A percentile compares a stretch with the other conserved stretches of the same genome.
These are phyloP conservation scores for Metarhizium humberi DNA, from an alignment of 2,329 filamentous ascomycete genomes.

Conservation along the genomic window DNA sequence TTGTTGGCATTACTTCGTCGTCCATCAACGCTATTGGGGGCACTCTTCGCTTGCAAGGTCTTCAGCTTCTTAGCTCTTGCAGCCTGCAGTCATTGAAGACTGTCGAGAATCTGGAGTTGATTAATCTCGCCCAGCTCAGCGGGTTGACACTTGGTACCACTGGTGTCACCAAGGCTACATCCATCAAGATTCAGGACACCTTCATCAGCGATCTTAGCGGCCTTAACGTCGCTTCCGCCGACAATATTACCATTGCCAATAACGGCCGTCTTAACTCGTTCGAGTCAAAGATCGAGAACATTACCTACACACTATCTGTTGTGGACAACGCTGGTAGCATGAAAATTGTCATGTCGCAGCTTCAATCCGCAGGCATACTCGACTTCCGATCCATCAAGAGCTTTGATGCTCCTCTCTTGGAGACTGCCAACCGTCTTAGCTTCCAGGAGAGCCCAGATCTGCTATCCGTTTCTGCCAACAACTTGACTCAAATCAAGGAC, in stretches of 20 bases:
- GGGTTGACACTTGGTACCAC: slow-evolving; percentile 37
- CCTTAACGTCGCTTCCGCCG: slow-evolving; percentile 68
- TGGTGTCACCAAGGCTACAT: slow-evolving; percentile 56
- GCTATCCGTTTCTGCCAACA: slow-evolving; percentile 52
- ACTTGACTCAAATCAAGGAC: slow-evolving; percentile 49
- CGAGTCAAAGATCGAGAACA: slow-evolving; percentile 67
- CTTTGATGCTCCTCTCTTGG: slow-evolving; percentile 64
- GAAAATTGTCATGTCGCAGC: slow-evolving; percentile 64
- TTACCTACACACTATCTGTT: slow-evolving; percentile 62
- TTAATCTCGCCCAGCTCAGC: slow-evolving; percentile 56
- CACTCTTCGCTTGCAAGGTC: slow-evolving; percentile 57
- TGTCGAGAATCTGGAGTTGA: slow-evolving; percentile 61
- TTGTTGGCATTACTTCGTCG: slow-evolving; percentile 54
- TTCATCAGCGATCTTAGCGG: slow-evolving; percentile 68
- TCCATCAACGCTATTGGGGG: slow-evolving; percentile 58
- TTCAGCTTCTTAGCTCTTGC: slow-evolving; percentile 61
- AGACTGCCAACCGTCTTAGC: slow-evolving; percentile 60
- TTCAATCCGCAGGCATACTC: slow-evolving; percentile 46
- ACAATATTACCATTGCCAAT: slow-evolving; percentile 77
- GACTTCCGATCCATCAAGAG: slow-evolving; percentile 66
- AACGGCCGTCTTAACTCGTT: slow-evolving; percentile 72
- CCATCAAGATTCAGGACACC: slow-evolving; percentile 76
- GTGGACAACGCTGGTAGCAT: slow-evolving; percentile 71
- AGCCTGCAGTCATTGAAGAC: slow-evolving; percentile 54
- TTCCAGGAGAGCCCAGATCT: slow-evolving; percentile 72